Conservation (phyloP, 305 asterid species). For the Fraxinus dipetala region DNA sequence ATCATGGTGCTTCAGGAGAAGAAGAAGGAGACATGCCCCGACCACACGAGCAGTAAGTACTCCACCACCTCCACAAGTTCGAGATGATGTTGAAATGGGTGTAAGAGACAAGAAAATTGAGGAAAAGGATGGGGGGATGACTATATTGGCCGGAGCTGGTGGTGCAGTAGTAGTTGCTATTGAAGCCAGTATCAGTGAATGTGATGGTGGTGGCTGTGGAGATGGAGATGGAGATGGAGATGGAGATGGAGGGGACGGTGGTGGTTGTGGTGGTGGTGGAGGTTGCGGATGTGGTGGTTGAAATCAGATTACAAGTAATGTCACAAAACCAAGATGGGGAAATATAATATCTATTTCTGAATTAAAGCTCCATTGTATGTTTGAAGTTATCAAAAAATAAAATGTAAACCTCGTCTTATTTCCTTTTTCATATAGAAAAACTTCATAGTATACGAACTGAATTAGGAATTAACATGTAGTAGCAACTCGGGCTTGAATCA, state of each 20-base stretch:
- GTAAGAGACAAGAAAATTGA: neutral
- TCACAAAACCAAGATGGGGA: no score
- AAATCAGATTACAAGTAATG: neutral
- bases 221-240: neutral
- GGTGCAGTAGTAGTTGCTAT: neutral
- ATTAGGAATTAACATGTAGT: no score
- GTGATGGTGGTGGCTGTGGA: no score
- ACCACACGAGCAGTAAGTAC: neutral
- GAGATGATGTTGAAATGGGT: neutral
- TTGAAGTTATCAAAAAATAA: no score
- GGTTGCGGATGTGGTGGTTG: slow-evolving; percentile 10
- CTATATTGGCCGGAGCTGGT: neutral
- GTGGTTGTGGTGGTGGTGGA: neutral
- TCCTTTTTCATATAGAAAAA: no score
- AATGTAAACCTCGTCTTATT: no score
- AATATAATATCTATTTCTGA: no score
- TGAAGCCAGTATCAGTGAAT: neutral
- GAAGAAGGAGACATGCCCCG: neutral
- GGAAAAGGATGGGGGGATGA: neutral
- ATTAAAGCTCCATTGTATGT: no score
- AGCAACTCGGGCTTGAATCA: no score
- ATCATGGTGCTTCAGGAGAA: neutral
- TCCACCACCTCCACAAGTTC: neutral
- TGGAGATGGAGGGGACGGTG: neutral
- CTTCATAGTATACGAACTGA: no score